These are phyloP conservation scores for Penicillium nucicola DNA, from an alignment of 495 filamentous ascomycete genomes.

Conservation along the genomic window DNA sequence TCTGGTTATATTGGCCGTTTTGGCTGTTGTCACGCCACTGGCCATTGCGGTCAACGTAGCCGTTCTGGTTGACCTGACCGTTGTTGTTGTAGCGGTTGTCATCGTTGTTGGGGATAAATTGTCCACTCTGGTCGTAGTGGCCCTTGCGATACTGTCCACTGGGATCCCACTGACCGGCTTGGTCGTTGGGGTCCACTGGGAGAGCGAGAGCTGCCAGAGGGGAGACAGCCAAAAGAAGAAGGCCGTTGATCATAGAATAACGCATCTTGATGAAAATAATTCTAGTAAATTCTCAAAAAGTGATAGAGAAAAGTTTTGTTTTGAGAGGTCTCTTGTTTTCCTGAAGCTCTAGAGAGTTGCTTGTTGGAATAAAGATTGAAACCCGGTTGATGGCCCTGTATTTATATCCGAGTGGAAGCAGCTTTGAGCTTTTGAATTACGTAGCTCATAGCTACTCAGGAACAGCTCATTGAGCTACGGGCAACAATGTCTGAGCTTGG, in stretches of 20 bases:
- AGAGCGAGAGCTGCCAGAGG: slow-evolving; percentile 22
- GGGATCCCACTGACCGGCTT: slow-evolving; percentile 21
- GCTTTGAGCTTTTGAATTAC: slow-evolving; percentile 9
- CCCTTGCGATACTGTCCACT: slow-evolving; percentile 24
- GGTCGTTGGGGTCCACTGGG: slow-evolving; percentile 22
- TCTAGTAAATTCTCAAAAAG: not conserved
- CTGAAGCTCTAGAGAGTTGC: slow-evolving; percentile 6
- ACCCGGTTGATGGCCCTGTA: slow-evolving; percentile 6
- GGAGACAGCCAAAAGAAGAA: slow-evolving; percentile 23
- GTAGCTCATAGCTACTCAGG: slow-evolving; percentile 9
- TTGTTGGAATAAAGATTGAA: slow-evolving; percentile 12
- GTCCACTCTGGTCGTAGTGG: slow-evolving; percentile 16
- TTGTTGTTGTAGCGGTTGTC: slow-evolving; percentile 6
- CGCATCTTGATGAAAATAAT: slow-evolving; percentile 15
- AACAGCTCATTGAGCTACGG: slow-evolving; percentile 34
- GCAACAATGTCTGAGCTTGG: slow-evolving; percentile 43
- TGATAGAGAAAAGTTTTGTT: not conserved
- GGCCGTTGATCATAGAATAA: slow-evolving; percentile 21
- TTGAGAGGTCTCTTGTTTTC: not conserved
- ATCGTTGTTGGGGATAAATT: slow-evolving; percentile 16
- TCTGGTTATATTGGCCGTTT: slow-evolving; percentile 13
- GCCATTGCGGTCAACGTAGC: slow-evolving; percentile 9
- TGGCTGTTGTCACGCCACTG: slow-evolving; percentile 2
- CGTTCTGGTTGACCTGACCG: slow-evolving; percentile 1
- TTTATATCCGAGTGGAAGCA: slow-evolving; percentile 19